Percentiles rank a stretch among this genome's conserved stretches.
Conservation (phyloP, 2,329 filamentous ascomycete species). For the Aschersonia sp. region DNA sequence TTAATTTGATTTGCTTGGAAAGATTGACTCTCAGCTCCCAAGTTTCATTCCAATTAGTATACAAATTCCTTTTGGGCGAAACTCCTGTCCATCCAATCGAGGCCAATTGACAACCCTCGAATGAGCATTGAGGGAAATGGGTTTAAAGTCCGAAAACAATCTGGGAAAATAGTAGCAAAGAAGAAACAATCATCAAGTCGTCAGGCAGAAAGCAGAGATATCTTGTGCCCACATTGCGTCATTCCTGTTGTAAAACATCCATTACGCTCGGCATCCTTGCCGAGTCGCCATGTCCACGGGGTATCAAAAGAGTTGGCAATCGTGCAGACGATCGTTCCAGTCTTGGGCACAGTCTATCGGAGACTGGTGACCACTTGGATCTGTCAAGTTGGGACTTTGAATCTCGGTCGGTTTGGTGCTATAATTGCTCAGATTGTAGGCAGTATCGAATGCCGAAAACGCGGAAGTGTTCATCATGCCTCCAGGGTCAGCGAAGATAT, state of each 20-base stretch:
- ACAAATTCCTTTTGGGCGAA: too few relatives aligned
- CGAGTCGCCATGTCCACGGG: conserved; percentile 1
- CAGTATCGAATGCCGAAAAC: conserved; percentile 24
- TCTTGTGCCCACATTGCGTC: conserved; percentile 1
- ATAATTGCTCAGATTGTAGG: conserved; percentile 24
- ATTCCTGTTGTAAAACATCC: conserved; percentile 2
- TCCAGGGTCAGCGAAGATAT: conserved; percentile 13
- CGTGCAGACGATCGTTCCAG: conserved; percentile 17
- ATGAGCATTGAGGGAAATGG: too few relatives aligned
- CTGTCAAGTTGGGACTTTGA: conserved; percentile 5
- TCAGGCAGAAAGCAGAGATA: background rate
- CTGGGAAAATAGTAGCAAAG: too few relatives aligned
- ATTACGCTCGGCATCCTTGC: background rate
- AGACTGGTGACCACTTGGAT: conserved; percentile 9
- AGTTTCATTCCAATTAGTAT: too few relatives aligned
- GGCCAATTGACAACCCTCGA: too few relatives aligned
- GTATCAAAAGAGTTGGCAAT: conserved; percentile 17
- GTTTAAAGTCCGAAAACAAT: too few relatives aligned
- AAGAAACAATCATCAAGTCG: too few relatives aligned
- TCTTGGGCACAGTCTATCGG: conserved; percentile 12
- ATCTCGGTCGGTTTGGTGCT: conserved; percentile 14
- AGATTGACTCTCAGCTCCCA: too few relatives aligned
- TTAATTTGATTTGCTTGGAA: too few relatives aligned
- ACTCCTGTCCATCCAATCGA: too few relatives aligned
- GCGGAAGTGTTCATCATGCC: conserved; percentile 17